Conservation (phyloP, 1,139 yeast genomes). For the Candida sp. region DNA sequence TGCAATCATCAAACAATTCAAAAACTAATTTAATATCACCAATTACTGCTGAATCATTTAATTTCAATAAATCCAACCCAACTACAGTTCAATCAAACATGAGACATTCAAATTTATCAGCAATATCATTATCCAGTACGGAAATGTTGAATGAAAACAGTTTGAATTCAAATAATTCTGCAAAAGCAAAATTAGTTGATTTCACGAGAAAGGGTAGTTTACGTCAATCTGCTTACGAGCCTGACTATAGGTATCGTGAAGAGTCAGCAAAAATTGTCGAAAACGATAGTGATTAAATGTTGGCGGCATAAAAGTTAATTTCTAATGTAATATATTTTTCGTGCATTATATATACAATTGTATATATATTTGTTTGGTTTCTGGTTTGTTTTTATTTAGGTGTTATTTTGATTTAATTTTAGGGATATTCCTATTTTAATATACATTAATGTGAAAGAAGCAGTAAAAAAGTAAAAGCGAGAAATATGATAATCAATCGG, state of each 20-base stretch:
- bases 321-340: not conserved
- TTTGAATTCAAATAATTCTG: conserved; percentile 12
- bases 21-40: conserved; percentile 11
- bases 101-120: conserved; percentile 14
- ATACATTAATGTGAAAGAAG: not conserved
- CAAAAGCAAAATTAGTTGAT: conserved; percentile 46
- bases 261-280: conserved; percentile 36
- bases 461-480: no score
- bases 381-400: not conserved
- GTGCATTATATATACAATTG: not conserved
- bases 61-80: conserved; percentile 8
- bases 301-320: not conserved
- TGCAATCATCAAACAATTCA: conserved; percentile 9
- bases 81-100: conserved; percentile 6
- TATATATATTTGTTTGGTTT: not conserved
- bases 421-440: not conserved
- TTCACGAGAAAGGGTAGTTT: conserved; percentile 49
- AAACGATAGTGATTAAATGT: conserved; percentile 26
- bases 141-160: conserved; percentile 9
- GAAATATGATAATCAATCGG: no score
- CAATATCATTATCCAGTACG: conserved; percentile 14
- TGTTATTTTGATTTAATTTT: not conserved
- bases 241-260: conserved; percentile 24
- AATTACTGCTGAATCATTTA: conserved; percentile 12
- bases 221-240: conserved; percentile 36